Evolutionary conservation across 176 grass and related monocot species (phyloP).

Genomic region (Elymus sibiricus): DNA sequence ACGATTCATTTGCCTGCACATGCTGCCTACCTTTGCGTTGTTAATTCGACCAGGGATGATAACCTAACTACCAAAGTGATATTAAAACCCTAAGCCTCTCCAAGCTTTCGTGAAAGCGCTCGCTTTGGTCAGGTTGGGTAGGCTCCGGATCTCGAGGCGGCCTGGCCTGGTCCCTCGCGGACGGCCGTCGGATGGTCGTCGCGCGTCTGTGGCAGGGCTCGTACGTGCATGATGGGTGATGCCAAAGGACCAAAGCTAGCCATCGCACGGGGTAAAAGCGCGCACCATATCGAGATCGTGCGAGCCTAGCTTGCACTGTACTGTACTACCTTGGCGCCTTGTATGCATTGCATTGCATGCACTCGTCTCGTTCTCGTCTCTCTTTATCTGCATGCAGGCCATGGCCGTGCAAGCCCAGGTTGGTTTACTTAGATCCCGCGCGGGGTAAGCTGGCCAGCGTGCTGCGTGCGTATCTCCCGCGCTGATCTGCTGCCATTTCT

Average conservation of each 20-base stretch:
- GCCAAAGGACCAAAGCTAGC: constrained; percentile 40
- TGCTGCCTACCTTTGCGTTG: neutral
- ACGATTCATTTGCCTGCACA: constrained; percentile 24
- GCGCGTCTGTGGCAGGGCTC: neutral
- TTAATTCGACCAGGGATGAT: neutral
- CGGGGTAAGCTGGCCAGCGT: neutral
- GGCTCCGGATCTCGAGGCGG: constrained; percentile 49
- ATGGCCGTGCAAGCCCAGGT: neutral
- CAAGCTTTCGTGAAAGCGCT: constrained; percentile 39
- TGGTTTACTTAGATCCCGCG: neutral
- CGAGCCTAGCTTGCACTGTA: neutral
- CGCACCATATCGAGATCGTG: neutral
- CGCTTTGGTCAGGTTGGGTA: constrained; percentile 47
- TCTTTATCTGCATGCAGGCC: constrained; percentile 36
- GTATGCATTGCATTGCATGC: neutral
- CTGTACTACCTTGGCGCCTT: neutral
- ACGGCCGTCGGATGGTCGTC: constrained; percentile 29
- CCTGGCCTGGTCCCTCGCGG: neutral
- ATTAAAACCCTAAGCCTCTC: constrained; percentile 12
- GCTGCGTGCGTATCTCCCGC: neutral
- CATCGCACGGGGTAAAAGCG: constrained; percentile 48
- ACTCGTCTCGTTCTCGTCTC: neutral
- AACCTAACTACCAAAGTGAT: constrained; percentile 20
- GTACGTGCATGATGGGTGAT: constrained; percentile 24
- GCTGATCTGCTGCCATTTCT: constrained; percentile 10